These are phyloP conservation scores for Toxicodendron radicans DNA, from an alignment of 345 rosid genomes.

Conservation along the genomic window DNA sequence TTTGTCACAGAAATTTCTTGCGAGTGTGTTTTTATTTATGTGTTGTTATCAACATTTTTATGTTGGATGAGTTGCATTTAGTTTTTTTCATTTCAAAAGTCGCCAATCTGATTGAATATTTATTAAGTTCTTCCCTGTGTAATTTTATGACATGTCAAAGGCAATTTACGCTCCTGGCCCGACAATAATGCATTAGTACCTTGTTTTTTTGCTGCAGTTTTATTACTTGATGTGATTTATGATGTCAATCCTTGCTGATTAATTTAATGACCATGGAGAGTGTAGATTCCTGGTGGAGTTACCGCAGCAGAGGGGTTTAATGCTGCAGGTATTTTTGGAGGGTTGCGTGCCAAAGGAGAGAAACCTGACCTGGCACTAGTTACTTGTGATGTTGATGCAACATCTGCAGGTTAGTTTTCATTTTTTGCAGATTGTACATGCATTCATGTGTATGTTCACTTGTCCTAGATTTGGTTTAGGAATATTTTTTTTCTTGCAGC, in stretches of 20 bases:
- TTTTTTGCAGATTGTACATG: background rate
- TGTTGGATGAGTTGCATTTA: background rate
- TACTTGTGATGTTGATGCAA: constrained; percentile 82
- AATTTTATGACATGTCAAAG: background rate
- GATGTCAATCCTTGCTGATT: background rate
- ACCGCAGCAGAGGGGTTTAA: constrained; percentile 91
- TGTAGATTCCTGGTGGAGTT: constrained; percentile 85
- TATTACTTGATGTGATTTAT: background rate
- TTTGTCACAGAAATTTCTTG: too few relatives aligned
- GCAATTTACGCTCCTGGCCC: background rate
- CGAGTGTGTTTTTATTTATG: too few relatives aligned
- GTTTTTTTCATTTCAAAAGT: background rate
- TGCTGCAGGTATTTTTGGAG: constrained; percentile 83
- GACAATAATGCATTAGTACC: background rate
- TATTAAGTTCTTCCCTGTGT: too few relatives aligned
- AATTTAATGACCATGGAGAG: background rate
- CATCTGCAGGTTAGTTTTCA: constrained; percentile 59
- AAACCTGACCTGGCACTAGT: constrained; percentile 93
- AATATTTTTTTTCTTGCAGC: background rate
- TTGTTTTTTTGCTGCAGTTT: background rate
- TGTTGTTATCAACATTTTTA: too few relatives aligned
- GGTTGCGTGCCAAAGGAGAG: constrained; percentile 80
- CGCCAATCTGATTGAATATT: background rate
- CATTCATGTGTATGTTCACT: background rate
- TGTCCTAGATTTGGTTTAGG: background rate